Evolutionary conservation across 2,329 filamentous ascomycete species (phyloP).

Genomic region (Cordyceps farinosa): DNA sequence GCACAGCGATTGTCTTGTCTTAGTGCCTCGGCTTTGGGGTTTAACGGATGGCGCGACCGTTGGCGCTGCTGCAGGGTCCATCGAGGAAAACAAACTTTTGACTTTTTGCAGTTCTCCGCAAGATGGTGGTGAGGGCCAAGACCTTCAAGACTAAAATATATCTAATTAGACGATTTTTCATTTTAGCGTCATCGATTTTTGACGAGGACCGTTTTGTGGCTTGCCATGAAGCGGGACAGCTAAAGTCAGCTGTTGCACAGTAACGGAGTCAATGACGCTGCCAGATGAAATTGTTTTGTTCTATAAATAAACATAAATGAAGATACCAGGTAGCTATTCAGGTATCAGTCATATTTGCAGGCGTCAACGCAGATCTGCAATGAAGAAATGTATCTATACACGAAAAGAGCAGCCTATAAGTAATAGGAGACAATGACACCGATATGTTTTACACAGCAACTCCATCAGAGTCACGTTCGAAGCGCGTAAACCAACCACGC

Average conservation of each 20-base stretch:
- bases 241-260: not conserved
- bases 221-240: not conserved
- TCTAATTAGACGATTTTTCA: not conserved
- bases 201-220: not conserved
- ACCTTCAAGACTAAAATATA: not conserved
- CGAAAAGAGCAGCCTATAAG: not conserved
- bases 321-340: too few relatives aligned
- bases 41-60: not conserved
- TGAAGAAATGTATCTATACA: too few relatives aligned
- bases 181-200: too few relatives aligned
- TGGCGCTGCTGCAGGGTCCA: not conserved
- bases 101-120: not conserved
- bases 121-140: not conserved
- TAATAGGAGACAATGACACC: too few relatives aligned
- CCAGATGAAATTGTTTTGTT: not conserved
- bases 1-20: not conserved
- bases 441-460: too few relatives aligned
- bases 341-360: too few relatives aligned
- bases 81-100: not conserved
- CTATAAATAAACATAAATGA: not conserved
- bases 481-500: too few relatives aligned
- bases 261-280: conserved; percentile 2
- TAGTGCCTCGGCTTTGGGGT: not conserved
- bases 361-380: too few relatives aligned
- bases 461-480: too few relatives aligned